Base-by-base conservation (phyloP, 768 basidiomycete species). In the Kwoniella shandongensis region DNA sequence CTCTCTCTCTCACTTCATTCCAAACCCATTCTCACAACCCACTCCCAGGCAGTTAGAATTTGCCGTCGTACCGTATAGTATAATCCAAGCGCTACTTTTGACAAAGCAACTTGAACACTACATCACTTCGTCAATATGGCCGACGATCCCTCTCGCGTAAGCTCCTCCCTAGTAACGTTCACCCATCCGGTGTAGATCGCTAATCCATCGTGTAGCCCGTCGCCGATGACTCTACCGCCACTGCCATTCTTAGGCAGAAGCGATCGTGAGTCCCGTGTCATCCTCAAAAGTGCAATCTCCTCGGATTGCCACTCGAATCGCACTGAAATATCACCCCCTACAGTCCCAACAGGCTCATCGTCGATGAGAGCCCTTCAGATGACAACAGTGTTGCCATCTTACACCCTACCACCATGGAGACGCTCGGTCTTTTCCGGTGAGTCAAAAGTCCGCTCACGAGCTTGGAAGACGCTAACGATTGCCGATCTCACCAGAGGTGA, bases 341-440 rank as follows among this genome's bases (percentile, higher is more conserved):
- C 70, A 98, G 93, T 22, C 94, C 96, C 29, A 96, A 97, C 81
- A 91, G 94, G 75, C 84, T 99, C 62, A 89, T 98, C 72, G 93
- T 97, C 65, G 94, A 98, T 72, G 96, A 99, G 75, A 85, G 91
- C 32, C 82, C 86, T 15, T 81, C 87, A 32, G 96, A 99, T 78
- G 96, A 99, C 76, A 99, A 98, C 82, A 94, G 91, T 88, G 94
- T 97, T 66, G 94, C 92, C 54, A 94, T 91, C 25, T 81, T 97
- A 36, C 91, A 94, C 81, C 93, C 96, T 45, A 86, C 86, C 38
- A 99, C 94, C 35, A 97, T 98, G 93, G 96, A 98, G 80, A 75
- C 81, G 8, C 84, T 99, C 50, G 85, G 86, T 59, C 84, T 99
- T 59, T 99, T 98, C 84, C 85, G 93, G 68, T 70, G 41, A 55